These are phyloP conservation scores for Gossypium mustelinum DNA, from an alignment of 345 rosid genomes.

Conservation along the genomic window DNA sequence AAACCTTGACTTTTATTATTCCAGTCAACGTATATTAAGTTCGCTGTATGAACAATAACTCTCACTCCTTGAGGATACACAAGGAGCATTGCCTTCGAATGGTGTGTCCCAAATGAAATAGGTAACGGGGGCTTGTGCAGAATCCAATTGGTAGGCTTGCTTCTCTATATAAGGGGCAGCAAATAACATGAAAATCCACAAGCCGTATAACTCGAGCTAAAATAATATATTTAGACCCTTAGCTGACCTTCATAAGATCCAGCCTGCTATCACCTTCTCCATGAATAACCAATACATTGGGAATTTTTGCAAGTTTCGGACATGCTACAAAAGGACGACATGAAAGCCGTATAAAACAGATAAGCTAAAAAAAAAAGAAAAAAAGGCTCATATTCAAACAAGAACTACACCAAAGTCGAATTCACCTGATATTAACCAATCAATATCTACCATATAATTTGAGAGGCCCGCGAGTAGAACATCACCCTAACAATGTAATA, in stretches of 20 bases:
- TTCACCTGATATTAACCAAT: constrained; percentile 74
- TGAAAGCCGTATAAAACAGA: not conserved
- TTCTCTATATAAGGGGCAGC: constrained; percentile 45
- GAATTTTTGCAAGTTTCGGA: constrained; percentile 61
- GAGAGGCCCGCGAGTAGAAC: constrained; percentile 65
- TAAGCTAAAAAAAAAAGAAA: not conserved
- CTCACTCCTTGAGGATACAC: constrained; percentile 79
- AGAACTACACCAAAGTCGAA: constrained; percentile 1
- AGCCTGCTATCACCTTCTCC: constrained; percentile 80
- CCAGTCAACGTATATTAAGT: constrained; percentile 89
- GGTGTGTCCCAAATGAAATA: constrained; percentile 89
- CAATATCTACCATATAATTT: constrained; percentile 91
- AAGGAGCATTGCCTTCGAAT: constrained; percentile 89
- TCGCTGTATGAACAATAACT: constrained; percentile 86
- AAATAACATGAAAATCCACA: not conserved
- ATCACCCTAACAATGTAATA: constrained; percentile 54
- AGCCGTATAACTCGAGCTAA: not conserved
- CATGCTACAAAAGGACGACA: constrained; percentile 49
- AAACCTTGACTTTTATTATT: constrained; percentile 94
- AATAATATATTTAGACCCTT: not conserved
- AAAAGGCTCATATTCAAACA: not conserved
- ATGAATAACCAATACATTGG: constrained; percentile 77
- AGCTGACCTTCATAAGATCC: constrained; percentile 73
- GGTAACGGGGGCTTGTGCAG: constrained; percentile 87
- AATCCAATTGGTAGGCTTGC: constrained; percentile 76